phyloP scores from a whole-genome alignment of 2,329 filamentous ascomycete genomes.

The Biscogniauxia sp. region DNA sequence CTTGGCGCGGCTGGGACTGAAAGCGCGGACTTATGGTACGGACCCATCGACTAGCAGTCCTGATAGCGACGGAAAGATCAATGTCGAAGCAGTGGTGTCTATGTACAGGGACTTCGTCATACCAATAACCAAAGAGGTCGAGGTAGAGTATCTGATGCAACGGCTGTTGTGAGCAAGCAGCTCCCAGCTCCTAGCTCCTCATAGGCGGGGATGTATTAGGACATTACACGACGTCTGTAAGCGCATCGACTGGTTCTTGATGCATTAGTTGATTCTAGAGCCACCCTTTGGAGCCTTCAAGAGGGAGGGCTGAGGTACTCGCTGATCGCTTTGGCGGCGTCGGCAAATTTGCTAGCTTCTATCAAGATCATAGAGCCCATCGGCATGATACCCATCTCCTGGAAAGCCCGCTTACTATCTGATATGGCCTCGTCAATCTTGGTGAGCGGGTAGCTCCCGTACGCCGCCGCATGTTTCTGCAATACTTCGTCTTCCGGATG shows the following conservation, averaged over 20 bases:
- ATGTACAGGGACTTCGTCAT: constrained; percentile 96
- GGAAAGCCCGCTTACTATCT: constrained; percentile 92
- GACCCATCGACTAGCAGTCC: constrained; percentile 68
- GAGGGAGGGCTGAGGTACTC: constrained; percentile 65
- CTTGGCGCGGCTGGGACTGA: constrained; percentile 78
- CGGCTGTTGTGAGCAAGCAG: constrained; percentile 55
- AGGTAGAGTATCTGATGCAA: constrained; percentile 98
- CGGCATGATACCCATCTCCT: constrained; percentile 85
- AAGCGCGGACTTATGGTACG: constrained; percentile 90
- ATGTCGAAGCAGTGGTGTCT: constrained; percentile 83
- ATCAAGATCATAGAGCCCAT: constrained; percentile 84
- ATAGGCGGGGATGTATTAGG: not conserved
- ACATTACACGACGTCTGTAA: not conserved
- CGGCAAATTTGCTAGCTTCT: constrained; percentile 73
- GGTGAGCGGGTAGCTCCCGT: constrained; percentile 72
- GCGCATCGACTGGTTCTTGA: not conserved
- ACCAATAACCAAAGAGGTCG: constrained; percentile 94
- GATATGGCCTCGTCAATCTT: constrained; percentile 78
- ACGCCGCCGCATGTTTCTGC: constrained; percentile 69
- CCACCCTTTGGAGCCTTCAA: constrained; percentile 35
- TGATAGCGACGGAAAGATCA: constrained; percentile 72
- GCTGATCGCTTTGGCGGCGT: constrained; percentile 70
- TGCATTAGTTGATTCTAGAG: constrained; percentile 21
- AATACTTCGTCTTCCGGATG: constrained; percentile 94
- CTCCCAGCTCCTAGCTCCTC: not conserved